phyloP scores from a whole-genome alignment of 306 rosid species.

The Abrus pulchellus region DNA sequence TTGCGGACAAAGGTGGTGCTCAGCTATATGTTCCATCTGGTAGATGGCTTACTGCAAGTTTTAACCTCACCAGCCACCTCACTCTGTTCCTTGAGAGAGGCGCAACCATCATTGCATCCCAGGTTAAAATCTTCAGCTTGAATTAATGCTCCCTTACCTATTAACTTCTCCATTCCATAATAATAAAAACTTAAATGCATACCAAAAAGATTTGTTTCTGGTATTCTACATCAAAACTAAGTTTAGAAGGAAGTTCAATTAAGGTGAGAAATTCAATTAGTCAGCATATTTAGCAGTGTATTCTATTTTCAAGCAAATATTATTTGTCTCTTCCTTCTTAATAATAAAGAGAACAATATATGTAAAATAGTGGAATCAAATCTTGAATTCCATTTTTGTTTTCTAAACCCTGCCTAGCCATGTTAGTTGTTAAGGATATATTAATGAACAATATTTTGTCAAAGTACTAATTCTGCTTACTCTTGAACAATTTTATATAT shows the following conservation, averaged over 20 bases:
- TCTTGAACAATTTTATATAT: background rate
- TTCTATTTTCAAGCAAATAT: background rate
- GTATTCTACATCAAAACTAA: no score
- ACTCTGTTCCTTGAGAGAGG: slow-evolving; percentile 71
- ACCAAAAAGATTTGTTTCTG: no score
- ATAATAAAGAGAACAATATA: background rate
- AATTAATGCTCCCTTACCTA: background rate
- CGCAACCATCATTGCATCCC: slow-evolving; percentile 68
- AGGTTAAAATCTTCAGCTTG: slow-evolving; percentile 48
- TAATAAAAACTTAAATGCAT: background rate
- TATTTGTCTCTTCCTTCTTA: background rate
- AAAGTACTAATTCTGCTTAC: background rate
- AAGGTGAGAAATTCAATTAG: no score
- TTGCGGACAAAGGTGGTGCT: slow-evolving; percentile 79
- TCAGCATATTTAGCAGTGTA: no score
- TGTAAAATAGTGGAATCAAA: slow-evolving; percentile 2
- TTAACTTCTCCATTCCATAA: background rate
- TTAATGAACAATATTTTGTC: background rate
- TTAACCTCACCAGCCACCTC: slow-evolving; percentile 73
- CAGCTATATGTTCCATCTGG: slow-evolving; percentile 72
- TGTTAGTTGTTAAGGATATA: background rate
- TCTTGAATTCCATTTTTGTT: background rate
- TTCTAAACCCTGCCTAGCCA: background rate
- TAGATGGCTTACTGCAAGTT: slow-evolving; percentile 74
- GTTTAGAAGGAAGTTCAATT: no score